Conservation (phyloP, 2,329 filamentous ascomycete species). For the Leptosphaerulina australis region DNA sequence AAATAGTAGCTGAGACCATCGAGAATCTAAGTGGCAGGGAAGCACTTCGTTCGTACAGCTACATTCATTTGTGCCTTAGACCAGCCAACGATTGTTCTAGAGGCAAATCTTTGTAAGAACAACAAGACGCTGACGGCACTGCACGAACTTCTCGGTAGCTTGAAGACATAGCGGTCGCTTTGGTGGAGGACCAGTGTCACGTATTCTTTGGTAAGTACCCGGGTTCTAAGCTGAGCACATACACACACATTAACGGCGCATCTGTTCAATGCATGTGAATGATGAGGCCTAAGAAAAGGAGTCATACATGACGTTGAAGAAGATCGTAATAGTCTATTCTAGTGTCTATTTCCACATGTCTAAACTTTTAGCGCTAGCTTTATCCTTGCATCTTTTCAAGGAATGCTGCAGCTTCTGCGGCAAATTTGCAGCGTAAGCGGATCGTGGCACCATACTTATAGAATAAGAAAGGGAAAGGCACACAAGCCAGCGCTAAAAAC, state of each 20-base stretch:
- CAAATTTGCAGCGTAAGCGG: constrained; percentile 68
- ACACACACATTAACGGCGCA: too few species aligned
- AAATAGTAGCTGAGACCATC: background rate
- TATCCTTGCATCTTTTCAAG: constrained; percentile 51
- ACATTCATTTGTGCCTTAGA: background rate
- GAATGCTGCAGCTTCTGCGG: constrained; percentile 67
- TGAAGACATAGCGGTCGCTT: too few species aligned
- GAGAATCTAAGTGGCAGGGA: background rate
- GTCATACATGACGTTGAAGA: background rate
- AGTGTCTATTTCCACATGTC: background rate
- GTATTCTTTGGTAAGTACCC: too few species aligned
- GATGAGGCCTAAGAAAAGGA: too few species aligned
- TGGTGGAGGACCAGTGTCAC: too few species aligned
- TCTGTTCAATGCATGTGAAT: too few species aligned
- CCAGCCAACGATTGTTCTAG: background rate
- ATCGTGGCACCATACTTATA: constrained; percentile 70
- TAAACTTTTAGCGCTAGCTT: background rate
- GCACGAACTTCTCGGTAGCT: background rate
- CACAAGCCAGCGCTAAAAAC: constrained; percentile 54
- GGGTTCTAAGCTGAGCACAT: too few species aligned
- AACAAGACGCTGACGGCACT: background rate
- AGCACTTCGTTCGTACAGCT: background rate
- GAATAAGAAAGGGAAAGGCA: constrained; percentile 69
- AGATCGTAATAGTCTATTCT: background rate
- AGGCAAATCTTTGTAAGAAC: background rate